Percentiles rank a stretch among this genome's conserved stretches.
Evolutionary conservation across 208 protist species (phyloP).

Genomic region (Strigomonas culicis): DNA sequence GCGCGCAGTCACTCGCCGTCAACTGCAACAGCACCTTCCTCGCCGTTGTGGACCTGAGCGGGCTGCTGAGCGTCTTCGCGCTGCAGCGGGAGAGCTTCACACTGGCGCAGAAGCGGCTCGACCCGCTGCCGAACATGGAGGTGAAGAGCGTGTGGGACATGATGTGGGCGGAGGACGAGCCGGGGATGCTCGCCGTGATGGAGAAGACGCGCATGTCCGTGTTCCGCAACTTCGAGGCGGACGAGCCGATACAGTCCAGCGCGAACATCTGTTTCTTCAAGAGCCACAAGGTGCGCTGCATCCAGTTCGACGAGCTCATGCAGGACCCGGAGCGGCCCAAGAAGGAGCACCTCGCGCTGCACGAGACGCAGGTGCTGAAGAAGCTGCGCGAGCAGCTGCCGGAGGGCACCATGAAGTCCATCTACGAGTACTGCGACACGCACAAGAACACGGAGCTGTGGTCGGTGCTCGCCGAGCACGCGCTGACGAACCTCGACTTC

Average conservation of each 20-base stretch:
- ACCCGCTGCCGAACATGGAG: slow-evolving; percentile 73
- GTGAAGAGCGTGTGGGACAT: slow-evolving; percentile 96
- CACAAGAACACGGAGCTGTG: slow-evolving; percentile 91
- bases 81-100: slow-evolving; percentile 57
- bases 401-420: slow-evolving; percentile 76
- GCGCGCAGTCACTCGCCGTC: slow-evolving; percentile 77
- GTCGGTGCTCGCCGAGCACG: slow-evolving; percentile 92
- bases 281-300: slow-evolving; percentile 80
- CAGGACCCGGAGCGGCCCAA: slow-evolving; percentile 85
- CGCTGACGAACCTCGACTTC: slow-evolving; percentile 86
- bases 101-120: slow-evolving; percentile 54
- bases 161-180: slow-evolving; percentile 92
- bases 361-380: slow-evolving; percentile 87
- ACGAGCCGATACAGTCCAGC: slow-evolving; percentile 88
- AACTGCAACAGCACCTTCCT: slow-evolving; percentile 92
- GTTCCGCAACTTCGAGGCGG: slow-evolving; percentile 81
- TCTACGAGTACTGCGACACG: slow-evolving; percentile 90
- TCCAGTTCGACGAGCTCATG: slow-evolving; percentile 95
- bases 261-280: slow-evolving; percentile 94
- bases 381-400: slow-evolving; percentile 79
- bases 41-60: slow-evolving; percentile 89
- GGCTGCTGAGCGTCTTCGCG: slow-evolving; percentile 64
- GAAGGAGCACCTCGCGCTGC: slow-evolving; percentile 83
- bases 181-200: slow-evolving; percentile 92
- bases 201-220: slow-evolving; percentile 95